These are phyloP conservation scores for Stipa capillata DNA, from an alignment of 176 grass and related monocot genomes.

Conservation along the genomic window DNA sequence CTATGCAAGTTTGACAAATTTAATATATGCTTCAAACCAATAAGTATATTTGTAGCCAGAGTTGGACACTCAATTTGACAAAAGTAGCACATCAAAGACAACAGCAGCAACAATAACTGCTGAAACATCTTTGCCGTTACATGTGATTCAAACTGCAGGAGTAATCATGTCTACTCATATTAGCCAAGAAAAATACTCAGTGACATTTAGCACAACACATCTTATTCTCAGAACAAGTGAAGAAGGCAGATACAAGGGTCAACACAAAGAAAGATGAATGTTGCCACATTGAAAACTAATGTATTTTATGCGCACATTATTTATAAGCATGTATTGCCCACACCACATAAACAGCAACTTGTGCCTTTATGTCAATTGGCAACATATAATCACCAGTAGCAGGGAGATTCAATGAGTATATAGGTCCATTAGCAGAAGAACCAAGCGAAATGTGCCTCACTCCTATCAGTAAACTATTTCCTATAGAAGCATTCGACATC, in stretches of 20 bases:
- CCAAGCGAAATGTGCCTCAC: neutral
- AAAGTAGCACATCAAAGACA: neutral
- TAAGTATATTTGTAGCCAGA: neutral
- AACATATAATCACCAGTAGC: neutral
- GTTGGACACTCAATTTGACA: neutral
- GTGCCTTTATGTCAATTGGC: neutral
- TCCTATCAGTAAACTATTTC: neutral
- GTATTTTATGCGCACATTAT: neutral
- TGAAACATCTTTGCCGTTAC: neutral
- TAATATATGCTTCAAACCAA: neutral
- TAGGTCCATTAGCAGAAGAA: neutral
- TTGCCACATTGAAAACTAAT: neutral
- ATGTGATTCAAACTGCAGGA: neutral
- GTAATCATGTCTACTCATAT: neutral
- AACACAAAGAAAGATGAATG: conserved; percentile 3
- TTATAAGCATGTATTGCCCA: neutral
- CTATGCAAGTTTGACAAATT: no score
- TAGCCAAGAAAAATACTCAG: neutral
- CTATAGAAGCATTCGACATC: neutral
- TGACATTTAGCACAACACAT: neutral
- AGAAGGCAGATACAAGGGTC: neutral
- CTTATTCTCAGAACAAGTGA: conserved; percentile 12
- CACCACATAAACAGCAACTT: conserved; percentile 5
- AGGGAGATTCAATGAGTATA: neutral
- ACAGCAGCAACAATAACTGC: neutral